Evolutionary conservation across 1,284 basidiomycete species (phyloP).

Genomic region (Mycena sp.): DNA sequence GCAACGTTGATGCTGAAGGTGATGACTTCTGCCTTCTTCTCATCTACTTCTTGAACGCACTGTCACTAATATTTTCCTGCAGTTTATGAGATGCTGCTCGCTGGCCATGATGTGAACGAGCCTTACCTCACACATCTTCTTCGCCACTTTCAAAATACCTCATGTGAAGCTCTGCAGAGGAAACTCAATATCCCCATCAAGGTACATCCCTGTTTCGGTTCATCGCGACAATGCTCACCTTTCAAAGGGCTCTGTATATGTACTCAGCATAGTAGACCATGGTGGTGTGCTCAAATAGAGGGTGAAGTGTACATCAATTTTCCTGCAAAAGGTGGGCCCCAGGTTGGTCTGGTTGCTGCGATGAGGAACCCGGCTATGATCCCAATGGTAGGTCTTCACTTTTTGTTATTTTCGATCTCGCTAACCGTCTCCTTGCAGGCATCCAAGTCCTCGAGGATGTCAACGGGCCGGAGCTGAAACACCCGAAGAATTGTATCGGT

Average conservation of each 20-base stretch:
- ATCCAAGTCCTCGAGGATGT: conserved; percentile 36
- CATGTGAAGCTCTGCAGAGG: conserved; percentile 27
- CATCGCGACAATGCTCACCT: no score
- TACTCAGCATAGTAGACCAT: conserved; percentile 38
- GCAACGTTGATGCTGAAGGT: conserved; percentile 34
- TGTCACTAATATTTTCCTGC: neutral
- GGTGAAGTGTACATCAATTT: conserved; percentile 39
- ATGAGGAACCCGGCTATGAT: conserved; percentile 36
- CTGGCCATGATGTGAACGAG: conserved; percentile 36
- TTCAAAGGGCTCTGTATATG: conserved; percentile 32
- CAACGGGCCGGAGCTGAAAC: conserved; percentile 27
- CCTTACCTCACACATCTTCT: conserved; percentile 30
- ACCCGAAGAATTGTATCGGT: conserved; percentile 38
- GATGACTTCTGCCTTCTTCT: conserved; percentile 14
- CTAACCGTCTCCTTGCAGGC: conserved; percentile 22
- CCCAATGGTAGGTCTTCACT: conserved; percentile 21
- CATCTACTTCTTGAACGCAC: neutral
- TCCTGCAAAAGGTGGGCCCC: conserved; percentile 26
- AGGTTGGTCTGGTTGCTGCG: conserved; percentile 31
- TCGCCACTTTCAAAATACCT: conserved; percentile 24
- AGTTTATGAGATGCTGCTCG: conserved; percentile 39
- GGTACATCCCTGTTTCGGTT: no score
- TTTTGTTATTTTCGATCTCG: neutral
- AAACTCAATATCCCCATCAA: conserved; percentile 37
- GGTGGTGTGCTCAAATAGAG: conserved; percentile 31